Conservation (phyloP, 1,284 basidiomycete genomes). For the Puccinia coronata region DNA sequence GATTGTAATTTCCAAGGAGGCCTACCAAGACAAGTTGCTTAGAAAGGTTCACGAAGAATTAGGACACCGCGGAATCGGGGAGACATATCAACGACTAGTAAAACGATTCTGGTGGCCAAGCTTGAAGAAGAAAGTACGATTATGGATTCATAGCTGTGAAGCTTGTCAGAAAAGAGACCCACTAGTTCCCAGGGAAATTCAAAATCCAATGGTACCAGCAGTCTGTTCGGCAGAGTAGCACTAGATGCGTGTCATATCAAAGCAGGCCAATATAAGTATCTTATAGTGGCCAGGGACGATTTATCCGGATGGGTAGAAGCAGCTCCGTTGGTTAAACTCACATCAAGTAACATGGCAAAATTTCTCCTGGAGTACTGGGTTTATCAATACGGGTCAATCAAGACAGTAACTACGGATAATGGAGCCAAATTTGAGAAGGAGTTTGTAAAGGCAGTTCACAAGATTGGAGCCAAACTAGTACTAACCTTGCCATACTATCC, state of each 20-base stretch:
- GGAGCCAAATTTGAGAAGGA: conserved; percentile 3
- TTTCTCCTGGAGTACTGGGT: not conserved
- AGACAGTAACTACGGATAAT: not conserved
- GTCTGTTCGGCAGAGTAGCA: conserved; percentile 5
- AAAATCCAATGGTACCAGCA: not conserved
- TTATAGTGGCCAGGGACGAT: conserved; percentile 42
- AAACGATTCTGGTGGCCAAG: conserved; percentile 23
- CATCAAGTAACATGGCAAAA: not conserved
- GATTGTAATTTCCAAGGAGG: not conserved
- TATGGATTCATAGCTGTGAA: conserved; percentile 7
- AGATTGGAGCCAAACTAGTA: not conserved
- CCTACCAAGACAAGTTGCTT: not conserved
- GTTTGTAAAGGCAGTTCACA: not conserved
- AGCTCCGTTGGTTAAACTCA: not conserved
- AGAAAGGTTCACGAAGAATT: not conserved
- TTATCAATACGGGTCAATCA: not conserved
- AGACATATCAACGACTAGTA: conserved; percentile 1
- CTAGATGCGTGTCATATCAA: conserved; percentile 35
- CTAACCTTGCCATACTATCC: conserved; percentile 5
- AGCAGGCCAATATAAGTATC: conserved; percentile 21
- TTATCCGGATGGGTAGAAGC: conserved; percentile 46
- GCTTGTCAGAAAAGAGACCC: conserved; percentile 8
- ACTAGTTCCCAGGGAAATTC: not conserved
- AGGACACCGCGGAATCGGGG: not conserved
- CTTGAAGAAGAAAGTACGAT: not conserved